phyloP scores from a whole-genome alignment of 2,329 filamentous ascomycete species.

The Fusarium sp. region DNA sequence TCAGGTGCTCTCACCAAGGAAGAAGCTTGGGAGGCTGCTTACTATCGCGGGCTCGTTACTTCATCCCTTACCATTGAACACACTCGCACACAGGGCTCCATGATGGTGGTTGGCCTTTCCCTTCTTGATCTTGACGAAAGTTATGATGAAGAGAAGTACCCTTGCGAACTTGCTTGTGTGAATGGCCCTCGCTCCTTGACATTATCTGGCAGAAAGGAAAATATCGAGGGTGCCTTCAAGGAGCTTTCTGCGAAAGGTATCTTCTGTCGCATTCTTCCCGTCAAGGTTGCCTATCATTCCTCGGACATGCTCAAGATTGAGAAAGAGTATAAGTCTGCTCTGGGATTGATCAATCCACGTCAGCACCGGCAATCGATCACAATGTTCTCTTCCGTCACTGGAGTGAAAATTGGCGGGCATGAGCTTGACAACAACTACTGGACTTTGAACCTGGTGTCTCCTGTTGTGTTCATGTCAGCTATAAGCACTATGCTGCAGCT shows the following conservation, averaged over 20 bases:
- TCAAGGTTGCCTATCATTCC: slow-evolving; percentile 55
- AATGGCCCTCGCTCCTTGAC: slow-evolving; percentile 56
- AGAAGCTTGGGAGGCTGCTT: slow-evolving; percentile 53
- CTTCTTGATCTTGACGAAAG: slow-evolving; percentile 40
- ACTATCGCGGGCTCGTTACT: slow-evolving; percentile 50
- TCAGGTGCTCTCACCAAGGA: slow-evolving; percentile 47
- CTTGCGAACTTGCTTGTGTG: slow-evolving; percentile 52
- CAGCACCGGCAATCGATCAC: slow-evolving; percentile 10
- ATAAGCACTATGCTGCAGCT: slow-evolving; percentile 47
- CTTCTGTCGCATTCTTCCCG: slow-evolving; percentile 48
- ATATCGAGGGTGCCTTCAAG: slow-evolving; percentile 43
- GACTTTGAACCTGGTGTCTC: slow-evolving; percentile 55
- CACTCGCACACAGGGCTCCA: slow-evolving; percentile 47
- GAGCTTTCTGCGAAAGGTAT: slow-evolving; percentile 45
- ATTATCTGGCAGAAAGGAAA: slow-evolving; percentile 50
- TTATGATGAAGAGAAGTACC: slow-evolving; percentile 30
- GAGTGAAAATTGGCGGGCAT: slow-evolving; percentile 33
- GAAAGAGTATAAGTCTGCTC: slow-evolving; percentile 45
- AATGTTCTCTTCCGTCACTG: slow-evolving; percentile 56
- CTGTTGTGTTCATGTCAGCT: slow-evolving; percentile 55
- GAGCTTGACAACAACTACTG: slow-evolving; percentile 53
- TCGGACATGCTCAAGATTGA: slow-evolving; percentile 52
- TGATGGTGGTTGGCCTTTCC: slow-evolving; percentile 53
- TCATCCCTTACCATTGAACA: slow-evolving; percentile 39
- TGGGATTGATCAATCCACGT: slow-evolving; percentile 36